Base-by-base conservation (phyloP, 352 stramenopile species). In the Lagenidium sp. region DNA sequence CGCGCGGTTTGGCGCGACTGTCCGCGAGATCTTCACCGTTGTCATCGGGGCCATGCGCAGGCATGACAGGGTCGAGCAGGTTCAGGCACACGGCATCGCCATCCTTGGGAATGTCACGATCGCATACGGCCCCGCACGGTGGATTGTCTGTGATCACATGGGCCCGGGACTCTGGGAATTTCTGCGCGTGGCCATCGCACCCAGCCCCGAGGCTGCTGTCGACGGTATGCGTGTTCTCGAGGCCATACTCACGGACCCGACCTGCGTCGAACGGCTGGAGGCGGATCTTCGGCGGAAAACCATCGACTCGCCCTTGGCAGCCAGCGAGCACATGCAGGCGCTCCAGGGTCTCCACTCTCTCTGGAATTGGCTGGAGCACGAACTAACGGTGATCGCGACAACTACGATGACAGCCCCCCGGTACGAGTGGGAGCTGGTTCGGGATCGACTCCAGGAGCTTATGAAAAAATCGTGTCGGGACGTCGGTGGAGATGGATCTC, bases 81-180 rank as follows among this genome's bases (percentile, higher is more conserved):
- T 85, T 5, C 69, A 87, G 55, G 50, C 53, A 4, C 73, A 70
- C 39, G 75, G 71, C 4, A 39, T 84, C 23, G 67, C 60, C 12
- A 62, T 78, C 21, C 55, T 87, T 19, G 71, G 71, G 36, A 73
- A 50, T 45, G 77, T 43, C 4, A 49, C 49, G 0, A 19, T n/a
- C 20, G 8, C 56, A 0, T 56, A 77, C 36, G 40, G 52, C 3
- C 38, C 55, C 0, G 58, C 63, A 13, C 69, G 65, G n/a, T 43
- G 41, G 0, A 39, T 70, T 30, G 23, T 60, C 37, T 57, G 26
- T 31, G 29, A 44, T 15, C 13, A 8, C 13, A 6, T 15, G 10
- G 32, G 26, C 2, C 30, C 43, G 13, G 39, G 42, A 11, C 25
- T 79, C 22, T 79, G 57, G 58, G 53, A 63, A 23, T 31, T 82